Base-by-base conservation (phyloP, 2,329 filamentous ascomycete species). In the Aquanectria penicillioides region DNA sequence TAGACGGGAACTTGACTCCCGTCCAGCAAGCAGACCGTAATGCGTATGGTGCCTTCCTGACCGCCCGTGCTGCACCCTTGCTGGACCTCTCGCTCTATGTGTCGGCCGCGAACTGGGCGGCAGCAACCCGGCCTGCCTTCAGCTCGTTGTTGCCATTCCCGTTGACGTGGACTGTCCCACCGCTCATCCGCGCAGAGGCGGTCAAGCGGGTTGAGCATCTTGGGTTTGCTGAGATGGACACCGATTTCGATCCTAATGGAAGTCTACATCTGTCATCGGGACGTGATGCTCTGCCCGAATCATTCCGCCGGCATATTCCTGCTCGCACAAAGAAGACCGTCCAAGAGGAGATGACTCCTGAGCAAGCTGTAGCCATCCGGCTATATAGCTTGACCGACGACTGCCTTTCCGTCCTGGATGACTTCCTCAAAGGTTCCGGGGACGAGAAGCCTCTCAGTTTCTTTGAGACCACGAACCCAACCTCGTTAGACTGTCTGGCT, bases 51-150 rank as follows among this genome's bases (percentile, higher is more conserved):
- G 85, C 91, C 62, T 94, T 94, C 75, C 79, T 97, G 66, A 82
- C 88, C 72, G 85, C 88, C 22, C 88, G 89, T 57, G 92, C 90
- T n/a, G 87, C 89, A 46, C 87, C 90, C 26, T 85, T 98, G 59
- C 75, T 97, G 68, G 91, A 96, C 68, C 87, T 97, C 56, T 94
- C 89, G 48, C 89, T 98, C 67, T 98, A 96, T 75, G 90, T 95
- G 63, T 95, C 93, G 26, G 92, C 90, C 56, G 87, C 93, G 63
- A 97, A 98, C 79, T 99, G 95, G 85, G 83, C 88, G 53, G 80
- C 83, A 37, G 80, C 84, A 44, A 97, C 93, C 4, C 88, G 93
- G 13, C 91, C 93, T 3, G 89, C 92, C 31, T 97, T 93, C 78
- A 92, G 89, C 65, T 79, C 81, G 6, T 85, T 97, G 55, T 86